Evolutionary conservation across 768 basidiomycete species (phyloP).

Genomic region (Tephrocybe sp.): DNA sequence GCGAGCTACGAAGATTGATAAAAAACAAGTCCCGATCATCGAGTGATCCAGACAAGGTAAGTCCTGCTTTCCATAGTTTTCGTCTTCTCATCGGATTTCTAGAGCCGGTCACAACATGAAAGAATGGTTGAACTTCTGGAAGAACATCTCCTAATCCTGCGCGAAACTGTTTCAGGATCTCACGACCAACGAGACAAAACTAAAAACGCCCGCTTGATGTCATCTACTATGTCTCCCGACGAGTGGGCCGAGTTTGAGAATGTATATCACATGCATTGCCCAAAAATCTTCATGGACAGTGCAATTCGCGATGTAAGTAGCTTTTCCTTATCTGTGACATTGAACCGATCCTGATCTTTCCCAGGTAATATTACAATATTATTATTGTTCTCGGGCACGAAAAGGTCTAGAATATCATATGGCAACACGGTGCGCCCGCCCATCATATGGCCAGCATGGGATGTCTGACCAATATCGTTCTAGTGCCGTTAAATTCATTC

Average conservation of each 20-base stretch:
- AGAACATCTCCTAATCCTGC: slow-evolving; percentile 57
- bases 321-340: not conserved
- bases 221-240: slow-evolving; percentile 58
- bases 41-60: slow-evolving; percentile 7
- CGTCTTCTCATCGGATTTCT: not conserved
- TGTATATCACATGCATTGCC: slow-evolving; percentile 88
- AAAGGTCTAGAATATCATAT: slow-evolving; percentile 85
- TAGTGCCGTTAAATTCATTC: slow-evolving; percentile 84
- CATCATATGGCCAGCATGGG: not conserved
- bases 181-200: slow-evolving; percentile 28
- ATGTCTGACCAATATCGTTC: slow-evolving; percentile 8
- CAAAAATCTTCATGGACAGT: slow-evolving; percentile 74
- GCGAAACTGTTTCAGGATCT: slow-evolving; percentile 39
- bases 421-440: slow-evolving; percentile 64
- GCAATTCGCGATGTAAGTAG: slow-evolving; percentile 72
- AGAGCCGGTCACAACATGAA: slow-evolving; percentile 20
- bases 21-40: slow-evolving; percentile 9
- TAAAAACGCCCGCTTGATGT: slow-evolving; percentile 57
- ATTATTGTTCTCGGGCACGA: slow-evolving; percentile 73
- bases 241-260: slow-evolving; percentile 86
- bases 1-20: slow-evolving; percentile 38
- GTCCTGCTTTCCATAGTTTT: not conserved
- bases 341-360: slow-evolving; percentile 13
- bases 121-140: slow-evolving; percentile 60
- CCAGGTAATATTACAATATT: slow-evolving; percentile 86